Evolutionary conservation across 495 filamentous ascomycete species (phyloP), one percentile per base, ranked within the genome.

Genomic region (Penicillium angulare): DNA sequence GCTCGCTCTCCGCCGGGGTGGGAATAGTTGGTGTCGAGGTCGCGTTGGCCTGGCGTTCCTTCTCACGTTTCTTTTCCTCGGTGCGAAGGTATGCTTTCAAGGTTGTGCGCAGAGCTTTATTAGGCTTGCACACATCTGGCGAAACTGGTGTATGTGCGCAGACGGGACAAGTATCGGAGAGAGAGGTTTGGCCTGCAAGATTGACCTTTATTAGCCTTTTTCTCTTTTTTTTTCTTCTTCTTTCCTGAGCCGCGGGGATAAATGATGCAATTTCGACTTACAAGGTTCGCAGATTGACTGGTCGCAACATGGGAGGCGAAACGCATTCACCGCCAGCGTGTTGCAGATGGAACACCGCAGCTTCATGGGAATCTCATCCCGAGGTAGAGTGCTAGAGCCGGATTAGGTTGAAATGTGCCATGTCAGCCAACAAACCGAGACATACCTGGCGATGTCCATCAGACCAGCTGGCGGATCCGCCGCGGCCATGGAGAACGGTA

Each of bases 321-420:
- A 95, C 2, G 92, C 89, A 63, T 96, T 92, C 51, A 92, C 73
- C n/a, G 89, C 90, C 33, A 97, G 78, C 64, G 88, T 89, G 67
- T 86, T 93, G 72, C 93, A 97, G 50, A 87, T 88, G 32, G 89
- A 90, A 73, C 93, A 99, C 64, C 90, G 84, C 43, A 97, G 81
- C 81, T 97, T 97, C 61, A 88, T 88, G 10, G 93, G 93, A 57
- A 97, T 88, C 22, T 95, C 90, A 45, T 92, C 89, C 49, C 87
- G 84, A 10, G 83, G 75, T 23, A 97, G 78, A 47, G 86, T 86
- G 67, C 90, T 95, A 16, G 44, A 17, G 39, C 38, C n/a, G 33
- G n/a, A n/a, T n/a, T n/a, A n/a, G n/a, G n/a, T n/a, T n/a, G n/a
- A n/a, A n/a, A n/a, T n/a, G n/a, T n/a, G n/a, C n/a, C n/a, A n/a